Conservation (phyloP, 345 rosid genomes). For the Lepidium sativum region DNA sequence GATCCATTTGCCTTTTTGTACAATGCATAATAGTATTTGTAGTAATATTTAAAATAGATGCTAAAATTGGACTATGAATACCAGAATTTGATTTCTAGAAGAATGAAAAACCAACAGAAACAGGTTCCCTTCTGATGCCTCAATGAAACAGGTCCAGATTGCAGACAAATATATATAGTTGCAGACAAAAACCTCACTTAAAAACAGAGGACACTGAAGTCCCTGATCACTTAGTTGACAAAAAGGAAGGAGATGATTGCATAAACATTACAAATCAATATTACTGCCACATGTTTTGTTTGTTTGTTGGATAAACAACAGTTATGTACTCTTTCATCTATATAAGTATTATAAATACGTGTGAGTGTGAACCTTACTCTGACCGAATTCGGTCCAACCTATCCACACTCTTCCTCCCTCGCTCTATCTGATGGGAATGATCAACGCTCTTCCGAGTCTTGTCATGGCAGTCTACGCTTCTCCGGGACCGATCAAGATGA, state of each 20-base stretch:
- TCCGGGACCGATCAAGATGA: conserved; percentile 65
- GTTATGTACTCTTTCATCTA: conserved; percentile 13
- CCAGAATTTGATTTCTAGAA: not conserved
- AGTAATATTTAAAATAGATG: not conserved
- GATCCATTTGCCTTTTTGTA: conserved; percentile 15
- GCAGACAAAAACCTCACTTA: not conserved
- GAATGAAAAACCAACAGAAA: not conserved
- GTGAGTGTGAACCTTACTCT: conserved; percentile 22
- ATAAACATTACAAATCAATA: not conserved
- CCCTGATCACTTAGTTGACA: too few relatives aligned
- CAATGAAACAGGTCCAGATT: too few relatives aligned
- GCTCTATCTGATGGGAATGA: conserved; percentile 44
- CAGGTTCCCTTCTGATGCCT: too few relatives aligned
- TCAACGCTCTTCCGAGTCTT: conserved; percentile 74
- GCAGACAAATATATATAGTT: too few relatives aligned
- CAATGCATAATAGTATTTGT: not conserved
- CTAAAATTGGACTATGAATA: not conserved
- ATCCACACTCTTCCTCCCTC: conserved; percentile 81
- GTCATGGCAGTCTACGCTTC: conserved; percentile 89
- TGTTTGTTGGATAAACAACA: not conserved
- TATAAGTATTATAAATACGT: conserved; percentile 1
- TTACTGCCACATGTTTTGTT: not conserved
- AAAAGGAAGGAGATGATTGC: too few relatives aligned
- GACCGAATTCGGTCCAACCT: conserved; percentile 62
- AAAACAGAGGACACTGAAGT: not conserved